Evolutionary conservation across 306 rosid genomes (phyloP).

Genomic region (Sicyos baderoa): DNA sequence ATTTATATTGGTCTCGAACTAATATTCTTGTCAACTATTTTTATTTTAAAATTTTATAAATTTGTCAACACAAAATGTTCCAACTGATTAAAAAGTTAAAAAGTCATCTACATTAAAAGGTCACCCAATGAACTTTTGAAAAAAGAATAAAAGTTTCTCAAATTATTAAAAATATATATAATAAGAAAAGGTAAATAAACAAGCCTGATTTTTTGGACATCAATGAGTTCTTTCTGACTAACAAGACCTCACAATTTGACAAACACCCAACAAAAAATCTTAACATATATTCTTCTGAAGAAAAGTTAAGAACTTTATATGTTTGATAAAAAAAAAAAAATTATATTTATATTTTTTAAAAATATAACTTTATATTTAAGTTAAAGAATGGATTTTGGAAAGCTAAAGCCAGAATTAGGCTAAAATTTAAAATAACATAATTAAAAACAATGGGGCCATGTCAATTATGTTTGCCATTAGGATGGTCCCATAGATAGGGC

Average conservation of each 20-base stretch:
- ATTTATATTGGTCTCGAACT: too few species aligned
- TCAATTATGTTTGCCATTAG: constrained; percentile 10
- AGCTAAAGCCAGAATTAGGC: neutral
- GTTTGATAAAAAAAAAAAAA: too few species aligned
- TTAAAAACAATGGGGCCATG: neutral
- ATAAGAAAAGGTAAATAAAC: neutral
- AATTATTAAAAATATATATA: too few species aligned
- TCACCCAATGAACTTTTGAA: too few species aligned
- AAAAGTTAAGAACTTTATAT: neutral
- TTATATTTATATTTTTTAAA: too few species aligned
- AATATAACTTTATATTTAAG: neutral
- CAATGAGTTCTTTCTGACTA: too few species aligned
- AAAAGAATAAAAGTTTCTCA: too few species aligned
- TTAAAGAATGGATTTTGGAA: neutral
- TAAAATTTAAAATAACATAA: neutral
- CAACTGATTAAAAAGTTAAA: too few species aligned
- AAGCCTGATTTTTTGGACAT: neutral
- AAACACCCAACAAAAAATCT: neutral
- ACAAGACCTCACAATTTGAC: neutral
- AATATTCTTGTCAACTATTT: too few species aligned
- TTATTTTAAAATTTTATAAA: too few species aligned
- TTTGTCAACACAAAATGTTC: too few species aligned
- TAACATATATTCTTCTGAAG: neutral
- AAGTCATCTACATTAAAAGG: too few species aligned
- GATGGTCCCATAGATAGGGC: neutral